phyloP scores from a whole-genome alignment of 2,329 filamentous ascomycete genomes.

The Anthostomella pinea region DNA sequence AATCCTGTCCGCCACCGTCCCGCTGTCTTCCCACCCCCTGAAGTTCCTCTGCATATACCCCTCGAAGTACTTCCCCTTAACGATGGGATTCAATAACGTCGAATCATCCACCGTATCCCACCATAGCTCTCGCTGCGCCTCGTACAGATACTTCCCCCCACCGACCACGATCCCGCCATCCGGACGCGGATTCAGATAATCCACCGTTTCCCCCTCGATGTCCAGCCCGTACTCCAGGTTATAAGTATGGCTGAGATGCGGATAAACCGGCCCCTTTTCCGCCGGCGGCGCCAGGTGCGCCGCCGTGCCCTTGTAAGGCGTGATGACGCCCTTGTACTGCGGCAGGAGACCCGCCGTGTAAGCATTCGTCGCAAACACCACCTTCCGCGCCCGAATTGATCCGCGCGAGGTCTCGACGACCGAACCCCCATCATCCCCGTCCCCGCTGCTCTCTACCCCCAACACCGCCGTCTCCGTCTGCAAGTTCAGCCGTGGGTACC shows the following conservation, averaged over 20 bases:
- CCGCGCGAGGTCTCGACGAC: conserved; percentile 14
- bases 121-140: conserved; percentile 31
- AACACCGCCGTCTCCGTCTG: conserved; percentile 20
- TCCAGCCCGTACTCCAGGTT: conserved; percentile 14
- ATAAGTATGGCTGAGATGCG: conserved; percentile 17
- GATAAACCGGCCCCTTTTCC: conserved; percentile 9
- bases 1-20: conserved; percentile 31
- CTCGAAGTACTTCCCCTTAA: conserved; percentile 34
- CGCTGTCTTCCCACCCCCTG: conserved; percentile 40
- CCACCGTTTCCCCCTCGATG: conserved; percentile 5
- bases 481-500: conserved; percentile 14
- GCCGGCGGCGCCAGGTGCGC: conserved; percentile 12
- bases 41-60: conserved; percentile 43
- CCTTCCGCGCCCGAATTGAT: conserved; percentile 13
- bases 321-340: conserved; percentile 14
- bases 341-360: conserved; percentile 20
- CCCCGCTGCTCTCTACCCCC: conserved; percentile 3
- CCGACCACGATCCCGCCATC: conserved; percentile 35
- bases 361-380: conserved; percentile 20
- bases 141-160: conserved; percentile 34
- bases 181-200: conserved; percentile 27
- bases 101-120: conserved; percentile 39
- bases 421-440: neutral
- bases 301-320: conserved; percentile 14
- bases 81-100: conserved; percentile 32